These are phyloP conservation scores for Leucoagaricus sp. DNA, from an alignment of 1,284 basidiomycete genomes.

Conservation along the genomic window DNA sequence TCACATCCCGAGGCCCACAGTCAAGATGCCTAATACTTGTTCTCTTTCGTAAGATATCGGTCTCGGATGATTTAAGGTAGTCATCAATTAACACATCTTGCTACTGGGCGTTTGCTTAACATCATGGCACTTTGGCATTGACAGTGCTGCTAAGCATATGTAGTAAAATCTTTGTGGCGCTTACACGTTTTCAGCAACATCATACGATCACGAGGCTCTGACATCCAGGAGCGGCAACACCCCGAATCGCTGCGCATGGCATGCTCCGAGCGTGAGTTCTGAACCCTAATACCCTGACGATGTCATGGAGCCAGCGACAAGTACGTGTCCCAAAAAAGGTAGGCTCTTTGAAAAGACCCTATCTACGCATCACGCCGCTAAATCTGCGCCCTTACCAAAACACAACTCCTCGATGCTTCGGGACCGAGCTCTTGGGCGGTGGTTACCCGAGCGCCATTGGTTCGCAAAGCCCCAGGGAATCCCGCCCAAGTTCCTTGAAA, in stretches of 20 bases:
- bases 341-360: not conserved
- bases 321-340: not conserved
- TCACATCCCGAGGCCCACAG: too few relatives aligned
- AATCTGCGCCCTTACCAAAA: not conserved
- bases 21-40: too few relatives aligned
- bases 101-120: too few relatives aligned
- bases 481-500: too few relatives aligned
- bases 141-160: too few relatives aligned
- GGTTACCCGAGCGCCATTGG: not conserved
- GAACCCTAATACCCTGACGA: not conserved
- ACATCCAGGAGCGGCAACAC: not conserved
- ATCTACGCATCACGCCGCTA: not conserved
- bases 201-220: not conserved
- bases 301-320: not conserved
- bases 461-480: not conserved
- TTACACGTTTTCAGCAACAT: not conserved
- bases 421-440: slow-evolving; percentile 1
- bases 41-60: too few relatives aligned
- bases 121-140: too few relatives aligned
- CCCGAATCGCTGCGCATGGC: not conserved
- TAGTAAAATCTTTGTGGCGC: not conserved
- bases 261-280: not conserved
- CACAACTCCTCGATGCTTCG: not conserved
- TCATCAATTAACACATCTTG: too few relatives aligned
- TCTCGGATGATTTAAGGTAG: too few relatives aligned